phyloP scores from a whole-genome alignment of 2,329 filamentous ascomycete species.

The Colletotrichum eremochloae region DNA sequence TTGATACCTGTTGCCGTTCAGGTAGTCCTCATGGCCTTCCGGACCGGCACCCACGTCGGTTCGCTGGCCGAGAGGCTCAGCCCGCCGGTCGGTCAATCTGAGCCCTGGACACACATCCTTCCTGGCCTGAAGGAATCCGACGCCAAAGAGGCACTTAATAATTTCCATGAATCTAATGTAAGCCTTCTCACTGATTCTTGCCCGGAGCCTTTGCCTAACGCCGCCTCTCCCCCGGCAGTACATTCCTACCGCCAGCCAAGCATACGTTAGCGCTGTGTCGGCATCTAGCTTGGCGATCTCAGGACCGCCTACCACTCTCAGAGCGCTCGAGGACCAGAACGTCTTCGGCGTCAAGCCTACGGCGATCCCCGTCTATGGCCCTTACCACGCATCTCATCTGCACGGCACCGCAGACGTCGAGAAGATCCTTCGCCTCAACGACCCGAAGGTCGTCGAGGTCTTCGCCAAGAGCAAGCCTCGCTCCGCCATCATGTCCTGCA shows the following conservation, averaged over 20 bases:
- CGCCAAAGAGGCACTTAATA: conserved; percentile 63
- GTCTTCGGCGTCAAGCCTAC: conserved; percentile 58
- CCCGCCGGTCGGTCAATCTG: conserved; percentile 58
- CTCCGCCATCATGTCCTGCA: conserved; percentile 65
- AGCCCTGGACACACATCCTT: conserved; percentile 77
- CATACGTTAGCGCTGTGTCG: conserved; percentile 68
- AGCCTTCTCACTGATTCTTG: conserved; percentile 44
- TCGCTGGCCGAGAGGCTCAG: conserved; percentile 62
- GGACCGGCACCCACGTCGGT: conserved; percentile 70
- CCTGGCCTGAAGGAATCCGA: conserved; percentile 66
- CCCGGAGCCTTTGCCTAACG: neutral
- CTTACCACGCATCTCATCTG: conserved; percentile 70
- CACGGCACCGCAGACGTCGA: conserved; percentile 60
- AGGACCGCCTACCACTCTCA: conserved; percentile 65
- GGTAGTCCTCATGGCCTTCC: conserved; percentile 75
- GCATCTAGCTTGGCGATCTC: conserved; percentile 65
- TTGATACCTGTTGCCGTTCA: conserved; percentile 74
- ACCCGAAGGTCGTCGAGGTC: conserved; percentile 54
- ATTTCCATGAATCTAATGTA: conserved; percentile 71
- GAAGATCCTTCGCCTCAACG: conserved; percentile 60
- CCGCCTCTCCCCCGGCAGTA: conserved; percentile 47
- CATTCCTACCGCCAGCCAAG: conserved; percentile 59
- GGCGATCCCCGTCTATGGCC: conserved; percentile 67
- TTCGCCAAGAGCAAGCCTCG: conserved; percentile 59
- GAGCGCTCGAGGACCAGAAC: conserved; percentile 56